Percentiles rank a stretch among this genome's conserved stretches.
Evolutionary conservation across 2,329 filamentous ascomycete species (phyloP).

Genomic region (Paecilomyces niveus): DNA sequence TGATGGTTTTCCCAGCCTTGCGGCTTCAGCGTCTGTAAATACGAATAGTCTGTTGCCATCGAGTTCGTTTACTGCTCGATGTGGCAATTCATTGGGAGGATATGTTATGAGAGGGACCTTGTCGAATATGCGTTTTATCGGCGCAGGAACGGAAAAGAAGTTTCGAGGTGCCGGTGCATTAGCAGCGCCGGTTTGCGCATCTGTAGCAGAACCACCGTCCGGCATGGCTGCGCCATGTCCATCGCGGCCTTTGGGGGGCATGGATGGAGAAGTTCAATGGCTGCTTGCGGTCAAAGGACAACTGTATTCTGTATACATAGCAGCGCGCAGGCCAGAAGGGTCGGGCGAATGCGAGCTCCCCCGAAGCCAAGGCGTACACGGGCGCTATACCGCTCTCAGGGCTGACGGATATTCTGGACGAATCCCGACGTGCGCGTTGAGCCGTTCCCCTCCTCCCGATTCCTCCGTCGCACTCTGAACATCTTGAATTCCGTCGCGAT

Average conservation of each 20-base stretch:
- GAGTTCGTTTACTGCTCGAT: slow-evolving; percentile 45
- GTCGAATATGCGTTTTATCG: slow-evolving; percentile 78
- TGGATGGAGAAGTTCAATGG: slow-evolving; percentile 4
- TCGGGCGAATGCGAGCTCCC: not conserved
- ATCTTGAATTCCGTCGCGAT: not conserved
- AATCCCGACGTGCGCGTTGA: not conserved
- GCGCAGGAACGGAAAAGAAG: slow-evolving; percentile 50
- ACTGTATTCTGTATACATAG: not conserved
- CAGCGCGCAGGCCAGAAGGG: not conserved
- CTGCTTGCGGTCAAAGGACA: not conserved
- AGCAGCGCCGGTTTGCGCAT: slow-evolving; percentile 2
- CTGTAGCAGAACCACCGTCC: slow-evolving; percentile 11
- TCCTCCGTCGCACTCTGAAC: not conserved
- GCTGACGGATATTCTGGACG: not conserved
- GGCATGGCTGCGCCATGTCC: slow-evolving; percentile 16
- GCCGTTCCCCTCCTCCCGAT: not conserved
- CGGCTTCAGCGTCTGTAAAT: slow-evolving; percentile 63
- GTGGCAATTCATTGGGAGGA: slow-evolving; percentile 66
- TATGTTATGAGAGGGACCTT: slow-evolving; percentile 73
- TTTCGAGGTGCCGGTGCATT: slow-evolving; percentile 15
- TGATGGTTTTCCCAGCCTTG: slow-evolving; percentile 57
- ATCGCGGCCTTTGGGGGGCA: slow-evolving; percentile 20
- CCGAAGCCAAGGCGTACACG: not conserved
- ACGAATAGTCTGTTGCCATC: slow-evolving; percentile 61
- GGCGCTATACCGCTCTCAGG: not conserved